Base-by-base conservation (phyloP, 495 filamentous ascomycete species). In the Xylaria sp. region DNA sequence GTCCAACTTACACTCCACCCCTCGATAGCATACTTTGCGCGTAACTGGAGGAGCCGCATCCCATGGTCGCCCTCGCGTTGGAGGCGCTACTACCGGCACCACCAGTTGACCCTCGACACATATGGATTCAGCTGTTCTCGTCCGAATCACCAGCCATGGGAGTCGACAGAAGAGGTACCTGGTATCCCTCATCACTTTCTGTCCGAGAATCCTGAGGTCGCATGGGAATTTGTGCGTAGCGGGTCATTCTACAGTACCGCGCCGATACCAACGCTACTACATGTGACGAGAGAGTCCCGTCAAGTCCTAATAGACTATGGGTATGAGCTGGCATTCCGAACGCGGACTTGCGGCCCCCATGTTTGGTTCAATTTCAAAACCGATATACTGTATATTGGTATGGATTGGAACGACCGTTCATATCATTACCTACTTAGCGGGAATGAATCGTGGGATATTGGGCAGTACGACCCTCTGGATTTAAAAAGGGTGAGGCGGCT, bases 301-400 rank as follows among this genome's bases (percentile, higher is more conserved):
- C 41, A 46, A n/a, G 62, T 67, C 41, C 52, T 73, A 12, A 55
- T 71, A 40, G 57, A 52, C n/a, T 21, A 43, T 24, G 69, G 68
- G 17, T 73, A 73, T 53, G 61, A 73, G 55, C 63, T 71, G 15
- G 72, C 72, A 14, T 71, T 73, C 24, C 35, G 50, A 11, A 73
- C 72, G 12, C 69, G 69, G 21, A 55, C 50, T 41, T 61, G 46
- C 31, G 68, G 46, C 8, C 71, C 71, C n/a, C 59, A 14, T 5
- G 66, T 46, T 21, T 73, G 71, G 71, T 73, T 73, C 43, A 64
- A 69, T 37, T 73, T 73, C 61, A 46, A 50, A 44, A 48, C 29
- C 4, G 71, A 73, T 41, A 43, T 73, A 48, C 43, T 74, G 40
- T 68, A 58, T 26, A 33, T 68, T 41, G 40, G 50, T 31, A 15